Evolutionary conservation across 148 eudicot species (phyloP), one percentile per base, ranked within the genome.

Genomic region (Nepenthes gracilis): DNA sequence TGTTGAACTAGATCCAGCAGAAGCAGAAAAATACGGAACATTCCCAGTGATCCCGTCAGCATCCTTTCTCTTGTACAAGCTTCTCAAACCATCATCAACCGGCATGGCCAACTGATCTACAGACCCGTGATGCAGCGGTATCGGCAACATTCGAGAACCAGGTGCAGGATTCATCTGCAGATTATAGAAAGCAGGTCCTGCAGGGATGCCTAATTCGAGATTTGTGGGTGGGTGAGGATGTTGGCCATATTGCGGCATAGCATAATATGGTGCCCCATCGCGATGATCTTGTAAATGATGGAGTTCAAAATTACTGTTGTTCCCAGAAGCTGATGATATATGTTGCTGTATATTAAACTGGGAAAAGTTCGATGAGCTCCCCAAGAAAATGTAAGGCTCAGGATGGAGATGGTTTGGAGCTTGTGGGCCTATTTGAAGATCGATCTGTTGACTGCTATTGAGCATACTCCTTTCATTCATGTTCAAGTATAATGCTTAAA

Each of bases 401-500:
- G 86, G 87, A 67, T 70, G 80, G 47, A 73, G 57, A 65, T 71
- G 88, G 70, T 71, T 67, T 54, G 63, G 85, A 40, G 76, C 66
- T 70, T 77, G 86, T 59, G 75, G 95, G 59, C 85, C 87, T 45
- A 70, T 64, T 72, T 80, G 78, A 54, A 68, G 63, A 66, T 87
- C 89, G 38, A 55, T 73, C 71, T 74, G 83, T 65, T 74, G 71
- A 72, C 72, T 69, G 68, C 74, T 71, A 68, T 75, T 73, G 60
- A 67, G 66, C 72, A 75, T 83, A 78, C 82, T 84, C 69, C 93
- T 80, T 60, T 85, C 86, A 55, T 85, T 87, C 96, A 88, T 88
- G 67, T 11, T 49, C 10, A 3, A n/a, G 53, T 12, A 2, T 10
- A 55, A 33, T 55, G 12, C 14, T 32, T 55, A 55, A 6, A 33